Evolutionary conservation across 2,329 filamentous ascomycete genomes (phyloP).

Genomic region (Rosellinia necatrix): DNA sequence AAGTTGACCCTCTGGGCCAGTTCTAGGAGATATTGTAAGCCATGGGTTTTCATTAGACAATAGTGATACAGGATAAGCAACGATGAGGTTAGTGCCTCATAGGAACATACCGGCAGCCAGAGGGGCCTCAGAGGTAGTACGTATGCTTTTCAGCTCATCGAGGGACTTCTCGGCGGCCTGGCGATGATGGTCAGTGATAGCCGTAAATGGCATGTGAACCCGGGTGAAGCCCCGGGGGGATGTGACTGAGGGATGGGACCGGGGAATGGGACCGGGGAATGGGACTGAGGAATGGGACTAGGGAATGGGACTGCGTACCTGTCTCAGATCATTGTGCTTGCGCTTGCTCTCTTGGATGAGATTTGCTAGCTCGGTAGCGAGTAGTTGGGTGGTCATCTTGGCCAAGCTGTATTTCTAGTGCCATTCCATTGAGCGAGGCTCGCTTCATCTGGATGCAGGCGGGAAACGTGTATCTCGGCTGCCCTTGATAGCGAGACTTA

Average conservation of each 20-base stretch:
- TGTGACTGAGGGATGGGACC: too few species aligned
- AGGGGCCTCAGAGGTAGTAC: constrained; percentile 75
- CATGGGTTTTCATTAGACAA: not conserved
- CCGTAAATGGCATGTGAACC: not conserved
- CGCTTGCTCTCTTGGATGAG: constrained; percentile 95
- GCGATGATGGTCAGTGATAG: constrained; percentile 4
- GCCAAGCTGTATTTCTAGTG: constrained; percentile 29
- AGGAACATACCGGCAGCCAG: constrained; percentile 66
- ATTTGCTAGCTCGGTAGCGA: constrained; percentile 85
- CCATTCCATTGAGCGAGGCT: constrained; percentile 26
- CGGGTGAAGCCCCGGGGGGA: not conserved
- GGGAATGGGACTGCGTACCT: constrained; percentile 54
- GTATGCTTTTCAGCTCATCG: constrained; percentile 80
- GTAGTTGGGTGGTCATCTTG: constrained; percentile 88
- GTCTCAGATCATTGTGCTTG: constrained; percentile 87
- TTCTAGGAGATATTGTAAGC: constrained; percentile 58
- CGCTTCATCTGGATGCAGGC: not conserved
- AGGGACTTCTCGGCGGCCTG: constrained; percentile 93
- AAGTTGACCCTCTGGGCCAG: constrained; percentile 81
- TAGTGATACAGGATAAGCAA: constrained; percentile 1
- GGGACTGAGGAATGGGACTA: not conserved
- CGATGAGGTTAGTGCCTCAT: not conserved
- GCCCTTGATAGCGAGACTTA: not conserved
- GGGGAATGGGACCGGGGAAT: not conserved
- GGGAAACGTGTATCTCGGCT: not conserved